phyloP scores from a whole-genome alignment of 805 yeast species.

The Gaillardinia entomophila region DNA sequence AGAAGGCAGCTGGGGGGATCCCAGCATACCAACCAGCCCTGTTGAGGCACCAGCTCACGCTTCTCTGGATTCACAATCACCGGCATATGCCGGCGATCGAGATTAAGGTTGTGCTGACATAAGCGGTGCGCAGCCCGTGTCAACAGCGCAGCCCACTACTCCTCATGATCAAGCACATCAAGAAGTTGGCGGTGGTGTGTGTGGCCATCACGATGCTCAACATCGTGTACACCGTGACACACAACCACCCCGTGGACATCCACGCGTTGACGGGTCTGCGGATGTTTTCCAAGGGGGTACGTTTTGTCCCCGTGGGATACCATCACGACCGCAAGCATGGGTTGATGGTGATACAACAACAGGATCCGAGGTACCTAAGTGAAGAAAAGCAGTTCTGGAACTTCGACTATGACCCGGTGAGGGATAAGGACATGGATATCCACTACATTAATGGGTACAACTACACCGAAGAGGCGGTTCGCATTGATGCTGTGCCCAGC shows the following conservation, averaged over 20 bases:
- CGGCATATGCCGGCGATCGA: too few relatives aligned
- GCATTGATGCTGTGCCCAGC: background rate
- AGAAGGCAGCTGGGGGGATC: too few relatives aligned
- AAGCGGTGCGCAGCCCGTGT: too few relatives aligned
- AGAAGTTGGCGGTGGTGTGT: background rate
- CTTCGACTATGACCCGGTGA: conserved; percentile 5
- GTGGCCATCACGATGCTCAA: background rate
- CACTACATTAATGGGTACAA: conserved; percentile 13
- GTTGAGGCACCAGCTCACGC: too few relatives aligned
- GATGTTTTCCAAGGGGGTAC: background rate
- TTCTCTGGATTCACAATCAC: too few relatives aligned
- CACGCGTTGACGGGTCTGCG: background rate
- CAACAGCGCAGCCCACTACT: too few relatives aligned
- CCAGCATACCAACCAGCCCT: too few relatives aligned
- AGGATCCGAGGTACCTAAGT: conserved; percentile 1
- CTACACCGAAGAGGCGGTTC: conserved; percentile 6
- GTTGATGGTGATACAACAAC: conserved; percentile 11
- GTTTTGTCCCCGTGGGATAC: conserved; percentile 5
- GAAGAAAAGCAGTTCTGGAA: conserved; percentile 8
- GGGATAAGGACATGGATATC: conserved; percentile 5
- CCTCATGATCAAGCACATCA: background rate
- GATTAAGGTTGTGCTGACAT: too few relatives aligned
- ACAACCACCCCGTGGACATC: background rate
- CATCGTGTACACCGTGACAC: background rate
- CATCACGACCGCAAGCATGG: conserved; percentile 8